Conservation (phyloP, 1,284 basidiomycete genomes). For the Exobasidium cylindrosporum region DNA sequence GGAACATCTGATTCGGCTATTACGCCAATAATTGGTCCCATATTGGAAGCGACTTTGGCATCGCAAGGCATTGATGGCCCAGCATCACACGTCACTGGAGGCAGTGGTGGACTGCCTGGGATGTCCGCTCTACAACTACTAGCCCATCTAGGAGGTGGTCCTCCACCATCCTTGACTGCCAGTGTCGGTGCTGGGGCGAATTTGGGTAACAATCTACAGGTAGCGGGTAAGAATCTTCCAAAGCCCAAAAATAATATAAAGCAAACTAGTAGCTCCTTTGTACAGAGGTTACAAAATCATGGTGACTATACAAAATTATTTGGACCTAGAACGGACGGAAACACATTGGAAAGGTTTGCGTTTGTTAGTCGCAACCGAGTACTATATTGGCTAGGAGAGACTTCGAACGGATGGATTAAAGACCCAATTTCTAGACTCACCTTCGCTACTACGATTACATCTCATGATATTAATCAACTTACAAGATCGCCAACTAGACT, state of each 20-base stretch:
- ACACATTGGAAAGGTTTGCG: constrained; percentile 24
- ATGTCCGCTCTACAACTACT: constrained; percentile 19
- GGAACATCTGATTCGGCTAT: neutral
- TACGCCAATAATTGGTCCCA: constrained; percentile 7
- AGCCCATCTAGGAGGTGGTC: constrained; percentile 1
- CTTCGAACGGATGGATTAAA: constrained; percentile 27
- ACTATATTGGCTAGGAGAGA: constrained; percentile 40
- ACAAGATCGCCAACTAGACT: constrained; percentile 75
- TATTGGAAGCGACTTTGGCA: constrained; percentile 32
- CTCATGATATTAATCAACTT: constrained; percentile 76
- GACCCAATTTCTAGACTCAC: constrained; percentile 74
- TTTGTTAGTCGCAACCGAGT: constrained; percentile 43
- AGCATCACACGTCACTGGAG: constrained; percentile 29
- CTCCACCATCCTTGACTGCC: neutral
- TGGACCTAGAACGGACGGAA: constrained; percentile 20
- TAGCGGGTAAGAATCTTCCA: constrained; percentile 3
- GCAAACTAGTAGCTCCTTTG: constrained; percentile 82
- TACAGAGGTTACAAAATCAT: constrained; percentile 74
- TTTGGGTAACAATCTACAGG: neutral
- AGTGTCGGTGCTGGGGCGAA: neutral
- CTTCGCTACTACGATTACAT: constrained; percentile 77
- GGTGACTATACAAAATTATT: constrained; percentile 74
- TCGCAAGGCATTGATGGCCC: constrained; percentile 45
- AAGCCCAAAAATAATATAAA: constrained; percentile 81
- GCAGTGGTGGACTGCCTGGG: constrained; percentile 27